A percentile compares a stretch with the other conserved stretches of the same genome.
These are phyloP conservation scores for Nitzschia sp. DNA, from an alignment of 108 stramenopile genomes.

Conservation along the genomic window DNA sequence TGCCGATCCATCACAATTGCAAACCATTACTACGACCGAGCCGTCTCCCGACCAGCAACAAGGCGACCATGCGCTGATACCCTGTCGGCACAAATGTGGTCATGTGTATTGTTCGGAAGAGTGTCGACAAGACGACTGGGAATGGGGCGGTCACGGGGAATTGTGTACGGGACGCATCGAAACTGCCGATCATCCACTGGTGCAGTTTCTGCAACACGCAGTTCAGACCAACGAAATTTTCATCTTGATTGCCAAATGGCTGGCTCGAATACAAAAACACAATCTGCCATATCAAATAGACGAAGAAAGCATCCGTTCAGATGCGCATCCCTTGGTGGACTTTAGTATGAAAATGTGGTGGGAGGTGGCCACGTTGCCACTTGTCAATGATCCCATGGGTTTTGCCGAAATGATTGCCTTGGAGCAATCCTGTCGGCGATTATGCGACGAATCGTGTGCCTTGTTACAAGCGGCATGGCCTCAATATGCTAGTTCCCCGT, in stretches of 20 bases:
- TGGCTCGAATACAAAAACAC: slow-evolving; percentile 28
- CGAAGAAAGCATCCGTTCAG: slow-evolving; percentile 11
- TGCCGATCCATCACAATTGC: slow-evolving; percentile 25
- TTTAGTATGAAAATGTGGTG: slow-evolving; percentile 67
- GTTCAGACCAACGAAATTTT: slow-evolving; percentile 65
- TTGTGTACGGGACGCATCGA: slow-evolving; percentile 57
- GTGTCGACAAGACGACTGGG: slow-evolving; percentile 62
- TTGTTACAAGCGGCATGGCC: slow-evolving; percentile 35
- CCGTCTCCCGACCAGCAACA: neutral
- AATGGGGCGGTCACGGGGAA: slow-evolving; percentile 41
- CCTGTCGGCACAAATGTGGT: slow-evolving; percentile 61
- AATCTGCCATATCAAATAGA: slow-evolving; percentile 25
- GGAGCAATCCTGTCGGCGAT: slow-evolving; percentile 28
- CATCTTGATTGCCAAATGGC: slow-evolving; percentile 58
- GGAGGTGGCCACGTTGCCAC: slow-evolving; percentile 46
- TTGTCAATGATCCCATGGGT: slow-evolving; percentile 9
- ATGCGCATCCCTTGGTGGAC: slow-evolving; percentile 39
- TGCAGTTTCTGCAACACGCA: slow-evolving; percentile 58
- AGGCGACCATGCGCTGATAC: slow-evolving; percentile 24
- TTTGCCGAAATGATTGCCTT: slow-evolving; percentile 23
- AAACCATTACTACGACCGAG: slow-evolving; percentile 17
- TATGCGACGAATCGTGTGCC: slow-evolving; percentile 49
- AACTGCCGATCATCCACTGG: slow-evolving; percentile 48
- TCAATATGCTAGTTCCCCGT: slow-evolving; percentile 8
- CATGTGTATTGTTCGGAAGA: slow-evolving; percentile 50